These are phyloP conservation scores for Rhodotorula sp. DNA, from an alignment of 1,284 basidiomycete genomes.

Conservation along the genomic window DNA sequence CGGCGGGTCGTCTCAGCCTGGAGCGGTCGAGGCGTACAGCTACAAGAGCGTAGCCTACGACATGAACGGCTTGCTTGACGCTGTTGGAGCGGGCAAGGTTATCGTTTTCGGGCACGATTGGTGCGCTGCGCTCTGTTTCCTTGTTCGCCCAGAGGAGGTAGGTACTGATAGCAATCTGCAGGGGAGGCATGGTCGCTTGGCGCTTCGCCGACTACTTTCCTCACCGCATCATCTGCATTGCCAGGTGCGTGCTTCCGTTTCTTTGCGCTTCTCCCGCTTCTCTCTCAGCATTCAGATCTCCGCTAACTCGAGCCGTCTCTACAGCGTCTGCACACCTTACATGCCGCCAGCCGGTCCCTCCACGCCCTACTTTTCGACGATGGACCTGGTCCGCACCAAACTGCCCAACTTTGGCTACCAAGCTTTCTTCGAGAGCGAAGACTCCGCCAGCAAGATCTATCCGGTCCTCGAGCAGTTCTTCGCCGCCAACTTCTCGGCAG, in stretches of 20 bases:
- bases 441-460: conserved; percentile 31
- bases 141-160: too few relatives aligned
- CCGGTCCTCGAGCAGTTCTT: conserved; percentile 31
- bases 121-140: conserved; percentile 5
- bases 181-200: conserved; percentile 44
- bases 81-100: conserved; percentile 25
- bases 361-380: conserved; percentile 10
- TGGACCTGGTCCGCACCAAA: conserved; percentile 26
- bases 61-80: conserved; percentile 33
- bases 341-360: conserved; percentile 20
- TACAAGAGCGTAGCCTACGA: conserved; percentile 38
- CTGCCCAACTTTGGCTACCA: conserved; percentile 43
- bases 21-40: conserved; percentile 27
- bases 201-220: conserved; percentile 41
- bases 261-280: background rate
- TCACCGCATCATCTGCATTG: conserved; percentile 32
- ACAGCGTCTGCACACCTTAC: conserved; percentile 42
- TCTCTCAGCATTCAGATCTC: too few relatives aligned
- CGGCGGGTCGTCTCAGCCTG: conserved; percentile 24
- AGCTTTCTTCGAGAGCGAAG: conserved; percentile 25
- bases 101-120: conserved; percentile 43
- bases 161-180: too few relatives aligned
- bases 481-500: conserved; percentile 25
- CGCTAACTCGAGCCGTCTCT: background rate
- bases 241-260: conserved; percentile 14